Percentiles rank a stretch among this genome's conserved stretches.
phyloP scores from a whole-genome alignment of 805 yeast species.

The Ogataea kodamae region DNA sequence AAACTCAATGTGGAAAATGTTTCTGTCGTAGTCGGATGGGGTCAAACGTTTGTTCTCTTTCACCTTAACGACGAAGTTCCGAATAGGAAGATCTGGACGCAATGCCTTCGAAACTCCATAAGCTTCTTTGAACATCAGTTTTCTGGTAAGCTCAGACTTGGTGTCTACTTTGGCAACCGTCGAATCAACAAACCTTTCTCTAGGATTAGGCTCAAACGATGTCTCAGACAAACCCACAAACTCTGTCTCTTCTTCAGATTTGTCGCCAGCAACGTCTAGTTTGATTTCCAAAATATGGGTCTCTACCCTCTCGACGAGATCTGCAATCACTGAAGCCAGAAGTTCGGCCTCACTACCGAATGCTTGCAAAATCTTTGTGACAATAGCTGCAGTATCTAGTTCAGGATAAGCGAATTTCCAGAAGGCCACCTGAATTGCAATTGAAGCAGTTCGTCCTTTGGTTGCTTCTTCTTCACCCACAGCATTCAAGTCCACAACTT shows the following conservation, averaged over 20 bases:
- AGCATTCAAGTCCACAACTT: constrained; percentile 57
- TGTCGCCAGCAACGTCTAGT: constrained; percentile 34
- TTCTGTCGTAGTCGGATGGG: constrained; percentile 84
- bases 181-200: constrained; percentile 45
- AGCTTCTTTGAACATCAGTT: constrained; percentile 79
- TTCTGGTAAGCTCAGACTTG: constrained; percentile 55
- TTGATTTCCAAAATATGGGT: constrained; percentile 42
- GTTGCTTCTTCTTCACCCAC: constrained; percentile 69
- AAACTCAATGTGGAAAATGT: constrained; percentile 94
- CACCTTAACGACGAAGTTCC: constrained; percentile 83
- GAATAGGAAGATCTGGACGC: constrained; percentile 87
- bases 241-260: constrained; percentile 26
- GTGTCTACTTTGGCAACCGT: constrained; percentile 35
- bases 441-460: constrained; percentile 67
- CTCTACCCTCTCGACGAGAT: constrained; percentile 56
- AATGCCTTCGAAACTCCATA: constrained; percentile 52
- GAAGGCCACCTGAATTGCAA: constrained; percentile 76
- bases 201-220: constrained; percentile 62
- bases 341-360: constrained; percentile 80
- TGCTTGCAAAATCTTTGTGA: constrained; percentile 74
- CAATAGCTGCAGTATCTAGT: constrained; percentile 56
- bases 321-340: constrained; percentile 66
- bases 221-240: constrained; percentile 60
- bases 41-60: constrained; percentile 90
- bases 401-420: constrained; percentile 70